Conservation (phyloP, 192 early-diverging fungal species). For the Entomortierella chlamydospora region DNA sequence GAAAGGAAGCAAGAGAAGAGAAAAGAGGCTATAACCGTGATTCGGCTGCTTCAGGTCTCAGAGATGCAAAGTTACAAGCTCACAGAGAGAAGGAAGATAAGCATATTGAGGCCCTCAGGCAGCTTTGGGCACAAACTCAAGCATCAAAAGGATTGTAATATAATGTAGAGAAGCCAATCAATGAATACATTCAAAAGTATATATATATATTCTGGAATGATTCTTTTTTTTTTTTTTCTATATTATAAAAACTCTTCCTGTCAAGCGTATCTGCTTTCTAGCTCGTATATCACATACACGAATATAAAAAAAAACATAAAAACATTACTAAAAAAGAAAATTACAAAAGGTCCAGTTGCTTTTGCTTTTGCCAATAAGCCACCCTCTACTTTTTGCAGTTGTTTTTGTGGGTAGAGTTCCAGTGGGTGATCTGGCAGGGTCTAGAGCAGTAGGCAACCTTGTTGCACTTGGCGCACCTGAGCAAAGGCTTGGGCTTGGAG, state of each 20-base stretch:
- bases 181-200: background rate
- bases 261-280: background rate
- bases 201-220: background rate
- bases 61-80: conserved; percentile 30
- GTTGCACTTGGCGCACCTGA: conserved; percentile 65
- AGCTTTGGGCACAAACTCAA: conserved; percentile 47
- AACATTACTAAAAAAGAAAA: too few relatives aligned
- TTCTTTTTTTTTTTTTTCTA: too few relatives aligned
- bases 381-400: conserved; percentile 55
- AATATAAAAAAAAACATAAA: too few relatives aligned
- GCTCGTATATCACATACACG: background rate
- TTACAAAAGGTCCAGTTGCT: too few relatives aligned
- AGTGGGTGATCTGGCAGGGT: conserved; percentile 70
- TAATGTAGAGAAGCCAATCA: background rate
- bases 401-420: conserved; percentile 63
- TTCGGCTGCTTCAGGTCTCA: conserved; percentile 9
- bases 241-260: conserved; percentile 5
- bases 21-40: background rate
- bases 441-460: conserved; percentile 68
- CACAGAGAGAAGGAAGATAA: conserved; percentile 48
- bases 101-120: conserved; percentile 42
- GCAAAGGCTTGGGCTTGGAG: conserved; percentile 55
- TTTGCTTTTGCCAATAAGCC: too few relatives aligned
- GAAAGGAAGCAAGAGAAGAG: conserved; percentile 33
- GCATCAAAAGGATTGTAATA: conserved; percentile 20